Evolutionary conservation across 305 asterid species (phyloP), one percentile per base, ranked within the genome.

Genomic region (Fraxinus paxiana): DNA sequence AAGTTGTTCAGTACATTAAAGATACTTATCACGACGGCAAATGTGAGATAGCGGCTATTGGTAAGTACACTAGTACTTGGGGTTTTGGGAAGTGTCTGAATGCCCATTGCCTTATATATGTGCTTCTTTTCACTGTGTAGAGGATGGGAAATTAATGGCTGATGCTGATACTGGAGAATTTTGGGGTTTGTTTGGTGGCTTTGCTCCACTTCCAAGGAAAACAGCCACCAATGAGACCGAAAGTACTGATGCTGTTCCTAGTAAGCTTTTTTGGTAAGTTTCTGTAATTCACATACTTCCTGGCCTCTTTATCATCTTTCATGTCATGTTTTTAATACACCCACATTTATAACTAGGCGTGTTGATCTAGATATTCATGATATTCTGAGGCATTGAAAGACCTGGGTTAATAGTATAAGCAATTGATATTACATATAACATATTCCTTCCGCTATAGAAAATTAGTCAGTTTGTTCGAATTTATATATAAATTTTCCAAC

Each of bases 161-260:
- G 98, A 96, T 84, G 96, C 99, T 6, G 98, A 92, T 10, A 87
- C 97, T 20, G 99, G 99, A 81, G 99, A 96, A 81, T 96, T 96
- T 83, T 96, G 99, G 99, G 94, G 89, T 35, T 83, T 94, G 63
- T 96, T 96, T 83, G 99, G 99, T 84, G 99, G 99, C 79, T 96
- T 96, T 90, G 99, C 99, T 86, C 99, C 99, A 81, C 98, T 96
- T 84, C 97, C 98, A 6, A 93, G 92, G 90, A 96, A 95, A 88
- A 80, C 90, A 73, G 83, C 80, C 26, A 78, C 80, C 10, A 84
- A 85, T 78, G 94, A 88, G 85, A 59, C 90, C 59, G 85, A 83
- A 85, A 84, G 80, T 77, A 70, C 84, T 20, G 89, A 59, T 54
- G 84, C 56, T 77, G 71, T 76, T 84, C 78, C 92, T 61, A 54